phyloP scores from a whole-genome alignment of 1,284 basidiomycete species.

The Coniferiporia weirii region DNA sequence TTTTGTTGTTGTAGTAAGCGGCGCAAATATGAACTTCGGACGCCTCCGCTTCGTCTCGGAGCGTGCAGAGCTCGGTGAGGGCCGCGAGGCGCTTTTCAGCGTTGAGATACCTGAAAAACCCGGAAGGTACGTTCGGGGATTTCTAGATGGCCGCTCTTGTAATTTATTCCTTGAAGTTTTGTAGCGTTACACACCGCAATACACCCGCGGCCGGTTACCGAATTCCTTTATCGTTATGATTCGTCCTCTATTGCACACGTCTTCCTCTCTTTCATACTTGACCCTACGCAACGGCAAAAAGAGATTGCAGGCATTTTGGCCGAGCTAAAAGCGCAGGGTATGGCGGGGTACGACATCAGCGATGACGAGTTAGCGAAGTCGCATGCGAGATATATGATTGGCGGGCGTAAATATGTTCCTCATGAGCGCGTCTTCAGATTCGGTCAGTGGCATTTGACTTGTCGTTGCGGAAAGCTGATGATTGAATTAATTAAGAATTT shows the following conservation, averaged over 20 bases:
- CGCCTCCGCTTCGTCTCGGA: conserved; percentile 95
- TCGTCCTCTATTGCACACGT: conserved; percentile 70
- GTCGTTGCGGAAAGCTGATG: not conserved
- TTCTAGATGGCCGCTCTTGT: not conserved
- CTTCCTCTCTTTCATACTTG: conserved; percentile 87
- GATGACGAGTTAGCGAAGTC: conserved; percentile 96
- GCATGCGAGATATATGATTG: conserved; percentile 93
- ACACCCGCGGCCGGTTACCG: conserved; percentile 90
- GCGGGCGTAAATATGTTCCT: conserved; percentile 70
- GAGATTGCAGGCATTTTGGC: conserved; percentile 69
- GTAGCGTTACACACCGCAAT: conserved; percentile 83
- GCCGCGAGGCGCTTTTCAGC: conserved; percentile 87
- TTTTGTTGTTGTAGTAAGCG: conserved; percentile 90
- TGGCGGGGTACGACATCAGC: conserved; percentile 86
- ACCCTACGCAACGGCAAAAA: conserved; percentile 52
- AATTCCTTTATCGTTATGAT: conserved; percentile 92
- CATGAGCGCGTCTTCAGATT: conserved; percentile 93
- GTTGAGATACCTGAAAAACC: conserved; percentile 91
- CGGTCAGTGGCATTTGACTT: conserved; percentile 46
- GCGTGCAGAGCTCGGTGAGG: conserved; percentile 94
- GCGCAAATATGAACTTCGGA: conserved; percentile 99
- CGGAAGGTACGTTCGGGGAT: conserved; percentile 60
- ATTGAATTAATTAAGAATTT: conserved; percentile 60
- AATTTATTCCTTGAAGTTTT: conserved; percentile 53
- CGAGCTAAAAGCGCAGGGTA: conserved; percentile 60